These are phyloP conservation scores for Podospora didyma DNA, from an alignment of 495 filamentous ascomycete species.

Conservation along the genomic window DNA sequence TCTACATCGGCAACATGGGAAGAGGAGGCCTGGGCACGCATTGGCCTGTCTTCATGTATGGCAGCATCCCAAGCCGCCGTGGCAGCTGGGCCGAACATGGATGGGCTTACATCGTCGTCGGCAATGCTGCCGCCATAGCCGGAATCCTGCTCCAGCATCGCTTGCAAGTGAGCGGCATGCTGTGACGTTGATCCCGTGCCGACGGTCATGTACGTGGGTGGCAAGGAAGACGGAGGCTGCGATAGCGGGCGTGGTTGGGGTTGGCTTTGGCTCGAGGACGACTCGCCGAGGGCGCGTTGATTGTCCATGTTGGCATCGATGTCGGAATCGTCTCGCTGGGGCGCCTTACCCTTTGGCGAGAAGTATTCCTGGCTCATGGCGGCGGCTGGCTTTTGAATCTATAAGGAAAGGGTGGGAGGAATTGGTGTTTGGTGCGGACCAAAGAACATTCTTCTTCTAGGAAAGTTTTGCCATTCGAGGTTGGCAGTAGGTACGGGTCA, in stretches of 20 bases:
- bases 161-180: conserved; percentile 61
- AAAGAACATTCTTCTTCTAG: background rate
- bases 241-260: conserved; percentile 5
- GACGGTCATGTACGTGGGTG: conserved; percentile 80
- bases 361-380: conserved; percentile 75
- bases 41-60: conserved; percentile 64
- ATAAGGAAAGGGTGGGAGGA: background rate
- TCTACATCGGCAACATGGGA: conserved; percentile 28
- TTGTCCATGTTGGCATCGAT: conserved; percentile 3
- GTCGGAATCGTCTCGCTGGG: conserved; percentile 18
- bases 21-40: conserved; percentile 22
- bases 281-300: background rate
- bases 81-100: conserved; percentile 30
- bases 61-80: conserved; percentile 37
- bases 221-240: conserved; percentile 21
- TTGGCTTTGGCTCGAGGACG: background rate
- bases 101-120: conserved; percentile 34
- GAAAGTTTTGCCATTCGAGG: background rate
- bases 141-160: conserved; percentile 77
- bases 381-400: conserved; percentile 21
- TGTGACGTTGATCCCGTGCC: conserved; percentile 77
- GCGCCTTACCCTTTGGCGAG: conserved; percentile 39
- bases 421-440: background rate
- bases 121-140: conserved; percentile 80
- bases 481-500: background rate